A percentile compares a stretch with the other conserved stretches of the same genome.
Conservation (phyloP, 208 protist genomes). For the Leishmania aethiopica region DNA sequence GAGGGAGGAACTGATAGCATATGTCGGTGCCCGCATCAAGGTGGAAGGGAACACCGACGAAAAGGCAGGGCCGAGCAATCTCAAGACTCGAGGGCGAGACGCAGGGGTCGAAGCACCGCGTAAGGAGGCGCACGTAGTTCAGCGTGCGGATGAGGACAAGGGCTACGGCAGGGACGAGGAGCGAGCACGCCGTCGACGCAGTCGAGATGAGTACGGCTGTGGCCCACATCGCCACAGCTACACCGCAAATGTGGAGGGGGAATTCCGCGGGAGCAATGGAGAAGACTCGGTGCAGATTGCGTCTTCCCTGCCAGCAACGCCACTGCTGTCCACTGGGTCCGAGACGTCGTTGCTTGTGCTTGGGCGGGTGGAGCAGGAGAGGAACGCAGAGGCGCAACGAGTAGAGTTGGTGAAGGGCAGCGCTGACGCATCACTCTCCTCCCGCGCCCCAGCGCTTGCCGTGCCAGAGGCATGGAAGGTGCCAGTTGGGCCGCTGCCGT, state of each 20-base stretch:
- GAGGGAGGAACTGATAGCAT: constrained; percentile 35
- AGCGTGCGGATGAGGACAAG: neutral
- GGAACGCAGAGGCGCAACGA: neutral
- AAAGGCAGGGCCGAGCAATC: neutral
- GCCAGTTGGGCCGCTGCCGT: constrained; percentile 47
- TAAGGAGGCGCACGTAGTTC: neutral
- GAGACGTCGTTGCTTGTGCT: neutral
- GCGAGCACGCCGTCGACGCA: neutral
- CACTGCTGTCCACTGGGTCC: neutral
- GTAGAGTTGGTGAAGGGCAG: neutral
- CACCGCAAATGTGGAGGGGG: neutral
- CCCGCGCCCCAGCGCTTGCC: neutral
- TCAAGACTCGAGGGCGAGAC: neutral
- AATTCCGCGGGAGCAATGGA: neutral
- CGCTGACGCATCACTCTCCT: neutral
- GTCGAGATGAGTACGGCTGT: neutral
- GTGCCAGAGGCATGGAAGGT: constrained; percentile 40
- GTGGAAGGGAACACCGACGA: constrained; percentile 1
- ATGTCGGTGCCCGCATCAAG: constrained; percentile 36
- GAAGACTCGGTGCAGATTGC: neutral
- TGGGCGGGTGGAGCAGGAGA: neutral
- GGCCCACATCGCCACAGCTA: neutral
- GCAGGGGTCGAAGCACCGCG: neutral
- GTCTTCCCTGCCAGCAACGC: neutral
- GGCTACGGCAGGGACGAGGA: neutral